A percentile compares a stretch with the other conserved stretches of the same genome.
These are phyloP conservation scores for Scutellaria minor DNA, from an alignment of 257 asterid species.

Conservation along the genomic window DNA sequence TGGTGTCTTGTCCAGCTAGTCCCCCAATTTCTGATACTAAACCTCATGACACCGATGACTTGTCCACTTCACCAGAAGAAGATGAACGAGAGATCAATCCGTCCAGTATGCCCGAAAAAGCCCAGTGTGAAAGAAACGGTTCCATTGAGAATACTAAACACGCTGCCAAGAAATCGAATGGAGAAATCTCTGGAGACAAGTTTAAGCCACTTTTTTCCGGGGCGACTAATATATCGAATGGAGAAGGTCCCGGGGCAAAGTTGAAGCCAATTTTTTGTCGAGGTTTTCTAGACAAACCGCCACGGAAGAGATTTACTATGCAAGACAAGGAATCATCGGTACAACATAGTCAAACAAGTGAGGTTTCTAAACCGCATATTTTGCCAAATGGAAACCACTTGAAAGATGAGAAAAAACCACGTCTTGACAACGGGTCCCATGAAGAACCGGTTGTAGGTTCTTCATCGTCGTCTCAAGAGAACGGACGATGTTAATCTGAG, in stretches of 20 bases:
- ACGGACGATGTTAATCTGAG: too few species aligned
- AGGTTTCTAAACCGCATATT: conserved; percentile 16
- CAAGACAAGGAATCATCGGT: too few species aligned
- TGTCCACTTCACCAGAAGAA: conserved; percentile 32
- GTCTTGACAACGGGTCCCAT: neutral
- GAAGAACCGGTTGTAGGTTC: neutral
- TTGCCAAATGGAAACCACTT: conserved; percentile 51
- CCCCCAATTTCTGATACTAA: conserved; percentile 4
- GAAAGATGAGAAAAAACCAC: conserved; percentile 39
- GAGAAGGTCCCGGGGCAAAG: neutral
- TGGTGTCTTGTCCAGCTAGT: conserved; percentile 38
- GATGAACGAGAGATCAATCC: conserved; percentile 18
- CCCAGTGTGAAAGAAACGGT: conserved; percentile 26
- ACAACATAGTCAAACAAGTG: too few species aligned
- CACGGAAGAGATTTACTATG: neutral
- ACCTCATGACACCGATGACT: conserved; percentile 25
- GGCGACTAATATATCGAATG: neutral
- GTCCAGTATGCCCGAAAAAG: too few species aligned
- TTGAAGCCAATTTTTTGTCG: neutral
- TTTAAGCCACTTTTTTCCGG: neutral
- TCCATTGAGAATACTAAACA: neutral
- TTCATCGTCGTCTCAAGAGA: neutral
- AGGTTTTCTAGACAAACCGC: conserved; percentile 1
- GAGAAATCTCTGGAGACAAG: neutral
- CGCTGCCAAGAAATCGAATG: conserved; percentile 3